phyloP scores from a whole-genome alignment of 768 basidiomycete genomes.

The Hypsizygus marmoreus region DNA sequence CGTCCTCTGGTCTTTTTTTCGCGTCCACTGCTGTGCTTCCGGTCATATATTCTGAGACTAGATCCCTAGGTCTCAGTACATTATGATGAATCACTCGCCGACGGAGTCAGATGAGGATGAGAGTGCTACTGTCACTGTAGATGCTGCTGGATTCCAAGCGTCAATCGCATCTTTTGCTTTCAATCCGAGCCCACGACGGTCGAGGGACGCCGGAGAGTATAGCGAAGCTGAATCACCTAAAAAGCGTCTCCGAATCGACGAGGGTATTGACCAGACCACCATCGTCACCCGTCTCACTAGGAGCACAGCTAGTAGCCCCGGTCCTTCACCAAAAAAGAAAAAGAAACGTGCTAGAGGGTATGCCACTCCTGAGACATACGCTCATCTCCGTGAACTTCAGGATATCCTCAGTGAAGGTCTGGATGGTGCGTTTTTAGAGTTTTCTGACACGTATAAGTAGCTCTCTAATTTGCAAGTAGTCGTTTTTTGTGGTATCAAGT shows the following conservation, averaged over 20 bases:
- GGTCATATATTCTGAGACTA: too few species aligned
- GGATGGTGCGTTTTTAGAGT: slow-evolving; percentile 50
- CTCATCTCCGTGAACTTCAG: slow-evolving; percentile 49
- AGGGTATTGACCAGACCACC: too few species aligned
- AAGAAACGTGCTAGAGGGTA: slow-evolving; percentile 38
- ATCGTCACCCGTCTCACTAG: too few species aligned
- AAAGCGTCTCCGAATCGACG: background rate
- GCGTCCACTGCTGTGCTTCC: too few species aligned
- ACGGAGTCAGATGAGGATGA: too few species aligned
- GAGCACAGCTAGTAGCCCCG: background rate
- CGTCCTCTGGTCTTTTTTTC: too few species aligned
- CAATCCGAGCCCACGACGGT: background rate
- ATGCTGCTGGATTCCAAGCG: slow-evolving; percentile 2
- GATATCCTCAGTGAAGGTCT: slow-evolving; percentile 57
- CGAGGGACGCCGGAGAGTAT: background rate
- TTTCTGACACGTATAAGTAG: background rate
- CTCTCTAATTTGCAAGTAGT: slow-evolving; percentile 45
- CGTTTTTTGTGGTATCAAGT: slow-evolving; percentile 88
- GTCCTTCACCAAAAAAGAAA: slow-evolving; percentile 25
- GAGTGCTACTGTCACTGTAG: too few species aligned
- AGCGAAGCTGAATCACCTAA: slow-evolving; percentile 1
- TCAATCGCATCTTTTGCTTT: slow-evolving; percentile 10
- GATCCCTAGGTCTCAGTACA: too few species aligned
- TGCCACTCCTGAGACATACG: slow-evolving; percentile 52
- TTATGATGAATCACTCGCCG: too few species aligned